These are phyloP conservation scores for Cornus suecica DNA, from an alignment of 148 eudicot genomes.

Conservation along the genomic window DNA sequence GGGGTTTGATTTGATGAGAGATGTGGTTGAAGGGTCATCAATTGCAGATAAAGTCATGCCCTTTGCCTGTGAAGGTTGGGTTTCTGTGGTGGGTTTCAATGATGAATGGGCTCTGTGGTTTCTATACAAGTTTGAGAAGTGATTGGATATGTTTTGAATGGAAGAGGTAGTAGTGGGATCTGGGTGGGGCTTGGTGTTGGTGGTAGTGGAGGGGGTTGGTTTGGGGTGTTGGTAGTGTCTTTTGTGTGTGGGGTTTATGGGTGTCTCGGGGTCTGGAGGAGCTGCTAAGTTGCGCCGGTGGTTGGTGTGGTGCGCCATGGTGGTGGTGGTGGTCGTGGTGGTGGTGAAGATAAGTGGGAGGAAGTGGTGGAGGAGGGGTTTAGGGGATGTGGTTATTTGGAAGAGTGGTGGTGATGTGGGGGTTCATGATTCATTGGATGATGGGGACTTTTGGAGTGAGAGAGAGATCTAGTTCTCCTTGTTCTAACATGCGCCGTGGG, in stretches of 20 bases:
- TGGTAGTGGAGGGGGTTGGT: slow-evolving; percentile 13
- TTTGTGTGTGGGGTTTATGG: slow-evolving; percentile 43
- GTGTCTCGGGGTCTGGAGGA: slow-evolving; percentile 19
- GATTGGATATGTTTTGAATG: slow-evolving; percentile 51
- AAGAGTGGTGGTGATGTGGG: neutral
- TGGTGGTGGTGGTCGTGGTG: no score
- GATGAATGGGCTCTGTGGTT: slow-evolving; percentile 32
- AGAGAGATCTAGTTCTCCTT: neutral
- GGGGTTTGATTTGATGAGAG: slow-evolving; percentile 25
- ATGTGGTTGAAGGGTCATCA: slow-evolving; percentile 27
- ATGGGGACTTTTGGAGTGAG: slow-evolving; percentile 18
- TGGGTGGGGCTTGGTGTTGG: slow-evolving; percentile 32
- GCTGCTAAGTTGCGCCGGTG: slow-evolving; percentile 45
- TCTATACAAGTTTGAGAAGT: slow-evolving; percentile 46
- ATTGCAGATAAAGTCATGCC: slow-evolving; percentile 28
- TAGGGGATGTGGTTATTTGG: slow-evolving; percentile 9
- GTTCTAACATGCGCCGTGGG: slow-evolving; percentile 30
- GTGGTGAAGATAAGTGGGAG: slow-evolving; percentile 9
- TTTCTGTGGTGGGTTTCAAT: slow-evolving; percentile 26
- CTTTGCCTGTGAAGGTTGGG: slow-evolving; percentile 31
- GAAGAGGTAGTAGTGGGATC: slow-evolving; percentile 44
- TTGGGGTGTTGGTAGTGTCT: slow-evolving; percentile 26
- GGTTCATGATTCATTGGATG: slow-evolving; percentile 8
- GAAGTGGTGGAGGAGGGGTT: neutral
- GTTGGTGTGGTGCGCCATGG: slow-evolving; percentile 36